phyloP scores from a whole-genome alignment of 1,284 basidiomycete species.

The Moesziomyces antarcticus region DNA sequence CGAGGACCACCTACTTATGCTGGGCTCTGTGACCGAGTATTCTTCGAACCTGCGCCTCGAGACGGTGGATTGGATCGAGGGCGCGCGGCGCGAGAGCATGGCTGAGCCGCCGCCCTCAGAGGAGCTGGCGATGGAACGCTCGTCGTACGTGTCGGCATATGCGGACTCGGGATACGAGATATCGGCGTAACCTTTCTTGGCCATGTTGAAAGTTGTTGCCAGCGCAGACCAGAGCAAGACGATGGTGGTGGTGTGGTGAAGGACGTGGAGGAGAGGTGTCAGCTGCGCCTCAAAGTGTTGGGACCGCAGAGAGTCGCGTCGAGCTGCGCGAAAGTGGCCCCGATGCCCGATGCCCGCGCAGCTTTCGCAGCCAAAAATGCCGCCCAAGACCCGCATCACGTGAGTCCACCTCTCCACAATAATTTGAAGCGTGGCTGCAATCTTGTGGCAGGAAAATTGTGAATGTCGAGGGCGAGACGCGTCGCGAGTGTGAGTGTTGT shows the following conservation, averaged over 20 bases:
- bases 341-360: neutral
- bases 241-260: neutral
- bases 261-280: neutral
- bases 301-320: neutral
- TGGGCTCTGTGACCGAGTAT: conserved; percentile 41
- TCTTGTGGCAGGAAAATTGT: neutral
- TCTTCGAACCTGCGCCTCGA: conserved; percentile 42
- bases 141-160: conserved; percentile 42
- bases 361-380: too few species aligned
- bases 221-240: neutral
- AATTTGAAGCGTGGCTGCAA: neutral
- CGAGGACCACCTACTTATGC: conserved; percentile 31
- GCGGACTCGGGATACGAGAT: conserved; percentile 36
- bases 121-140: conserved; percentile 43
- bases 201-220: conserved; percentile 13
- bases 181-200: conserved; percentile 31
- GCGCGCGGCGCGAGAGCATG: conserved; percentile 46
- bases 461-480: conserved; percentile 12
- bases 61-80: conserved; percentile 33
- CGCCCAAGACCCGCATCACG: conserved; percentile 12
- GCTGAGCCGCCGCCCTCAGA: conserved; percentile 47
- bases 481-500: conserved; percentile 48
- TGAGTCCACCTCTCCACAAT: conserved; percentile 7
- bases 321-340: neutral
- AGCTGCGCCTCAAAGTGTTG: neutral